phyloP scores from a whole-genome alignment of 2,329 filamentous ascomycete genomes.

The Didymella exigua region DNA sequence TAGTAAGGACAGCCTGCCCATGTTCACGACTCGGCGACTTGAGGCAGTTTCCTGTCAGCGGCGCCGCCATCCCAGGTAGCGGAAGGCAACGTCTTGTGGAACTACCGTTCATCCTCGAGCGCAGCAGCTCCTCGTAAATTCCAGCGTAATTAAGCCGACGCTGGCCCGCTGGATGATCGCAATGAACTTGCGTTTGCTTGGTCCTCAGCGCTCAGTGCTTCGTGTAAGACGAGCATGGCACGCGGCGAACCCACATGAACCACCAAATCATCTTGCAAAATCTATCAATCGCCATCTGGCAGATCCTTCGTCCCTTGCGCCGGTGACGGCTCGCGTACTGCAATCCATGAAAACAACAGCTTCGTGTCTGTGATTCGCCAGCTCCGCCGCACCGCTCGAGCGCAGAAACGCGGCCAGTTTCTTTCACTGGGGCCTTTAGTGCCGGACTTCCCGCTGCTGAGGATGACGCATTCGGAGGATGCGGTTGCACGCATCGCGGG shows the following conservation, averaged over 20 bases:
- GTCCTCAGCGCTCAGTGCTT: conserved; percentile 32
- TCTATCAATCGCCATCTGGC: conserved; percentile 34
- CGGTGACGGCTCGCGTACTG: conserved; percentile 25
- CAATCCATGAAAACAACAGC: conserved; percentile 25
- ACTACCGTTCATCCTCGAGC: conserved; percentile 15
- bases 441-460: conserved; percentile 37
- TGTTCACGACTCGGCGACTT: conserved; percentile 38
- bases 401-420: conserved; percentile 23
- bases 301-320: conserved; percentile 36
- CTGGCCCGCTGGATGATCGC: conserved; percentile 24
- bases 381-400: conserved; percentile 14
- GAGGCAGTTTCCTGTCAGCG: conserved; percentile 37
- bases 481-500: conserved; percentile 34
- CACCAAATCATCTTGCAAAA: conserved; percentile 37
- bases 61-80: conserved; percentile 21
- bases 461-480: conserved; percentile 38
- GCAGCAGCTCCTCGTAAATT: background rate
- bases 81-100: conserved; percentile 29
- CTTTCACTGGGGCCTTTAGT: conserved; percentile 26
- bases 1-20: conserved; percentile 20
- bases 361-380: conserved; percentile 31
- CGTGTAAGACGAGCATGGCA: conserved; percentile 26
- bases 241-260: conserved; percentile 28
- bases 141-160: conserved; percentile 23
- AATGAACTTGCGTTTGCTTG: conserved; percentile 14